Evolutionary conservation across 1,139 yeast species (phyloP), one percentile per base, ranked within the genome.

Genomic region (Blastobotrys aristatus): DNA sequence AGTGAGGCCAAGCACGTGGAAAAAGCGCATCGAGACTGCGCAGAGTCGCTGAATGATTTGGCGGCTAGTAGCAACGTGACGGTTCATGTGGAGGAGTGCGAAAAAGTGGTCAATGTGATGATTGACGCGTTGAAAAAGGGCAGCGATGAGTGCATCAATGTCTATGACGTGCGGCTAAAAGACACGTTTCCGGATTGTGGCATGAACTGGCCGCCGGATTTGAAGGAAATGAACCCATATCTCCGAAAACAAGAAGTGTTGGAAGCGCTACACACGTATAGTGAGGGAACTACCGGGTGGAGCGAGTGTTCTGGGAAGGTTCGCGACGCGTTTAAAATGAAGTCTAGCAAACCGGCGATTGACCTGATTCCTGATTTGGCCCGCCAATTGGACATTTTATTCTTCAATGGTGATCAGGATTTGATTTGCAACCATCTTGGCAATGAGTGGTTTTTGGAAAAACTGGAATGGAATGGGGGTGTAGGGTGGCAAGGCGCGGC

Each of bases 101-200:
- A 66, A 35, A 51, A 47, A 17, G 50, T 61, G 16, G 55, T 57
- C 13, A 53, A 59, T 36, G 40, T 29, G 8, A 40, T 50, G 11
- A n/a, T 50, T 16, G 52, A 51, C 3, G 53, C 55, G 33, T 34
- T 53, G 18, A 43, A 48, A 16, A 54, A 43, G 27, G 54, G 55
- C 11, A 47, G 53, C 7, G 62, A 69, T 14, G 56, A 62, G 2
- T 90, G 98, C 63, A 59, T 79, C 57, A 92, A 92, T 65, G 81
- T 88, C 75, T 92, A 92, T 64, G 96, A 92, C 64, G 77, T 79
- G 49, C 74, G 85, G 30, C 69, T 84, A 47, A 71, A 68, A 29
- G 97, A 92, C 62, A 66, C 79, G 0, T 88, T 70, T 57, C 97
- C 97, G 0, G 70, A 85, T 0, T 92, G 99, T 68, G 98, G 98